Conservation (phyloP, 2,329 filamentous ascomycete genomes). For the Lachnellula hyalina region DNA sequence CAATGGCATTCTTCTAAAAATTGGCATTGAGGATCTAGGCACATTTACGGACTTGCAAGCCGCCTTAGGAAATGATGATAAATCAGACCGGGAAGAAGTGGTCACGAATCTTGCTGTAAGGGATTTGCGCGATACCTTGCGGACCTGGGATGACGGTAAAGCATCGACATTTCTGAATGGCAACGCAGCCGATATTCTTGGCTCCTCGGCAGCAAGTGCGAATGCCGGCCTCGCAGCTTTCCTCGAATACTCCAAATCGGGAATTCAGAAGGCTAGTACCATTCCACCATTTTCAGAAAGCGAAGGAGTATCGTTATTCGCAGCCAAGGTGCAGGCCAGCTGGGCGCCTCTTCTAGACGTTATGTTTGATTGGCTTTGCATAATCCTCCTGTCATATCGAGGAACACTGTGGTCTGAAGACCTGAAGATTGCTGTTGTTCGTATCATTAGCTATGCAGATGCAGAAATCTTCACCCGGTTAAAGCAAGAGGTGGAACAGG, state of each 20-base stretch:
- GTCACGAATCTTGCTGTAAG: constrained; percentile 27
- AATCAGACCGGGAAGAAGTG: constrained; percentile 15
- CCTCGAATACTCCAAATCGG: constrained; percentile 56
- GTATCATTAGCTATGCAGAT: constrained; percentile 46
- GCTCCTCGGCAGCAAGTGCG: constrained; percentile 25
- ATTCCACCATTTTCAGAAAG: constrained; percentile 47
- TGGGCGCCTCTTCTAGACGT: constrained; percentile 54
- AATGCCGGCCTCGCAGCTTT: constrained; percentile 52
- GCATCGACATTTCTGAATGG: constrained; percentile 29
- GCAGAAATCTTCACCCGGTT: constrained; percentile 45
- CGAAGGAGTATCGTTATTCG: constrained; percentile 48
- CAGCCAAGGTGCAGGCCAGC: constrained; percentile 40
- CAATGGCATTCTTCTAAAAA: constrained; percentile 21
- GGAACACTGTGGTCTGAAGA: constrained; percentile 52
- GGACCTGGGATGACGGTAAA: constrained; percentile 36
- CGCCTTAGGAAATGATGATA: constrained; percentile 17
- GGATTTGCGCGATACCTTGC: constrained; percentile 34
- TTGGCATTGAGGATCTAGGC: constrained; percentile 29
- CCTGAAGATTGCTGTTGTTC: constrained; percentile 52
- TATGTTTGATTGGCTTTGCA: constrained; percentile 52
- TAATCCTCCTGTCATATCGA: constrained; percentile 46
- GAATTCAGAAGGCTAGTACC: constrained; percentile 45
- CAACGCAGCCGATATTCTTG: constrained; percentile 30
- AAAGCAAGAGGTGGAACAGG: constrained; percentile 36
- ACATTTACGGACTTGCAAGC: constrained; percentile 24